Evolutionary conservation across 2,329 filamentous ascomycete genomes (phyloP), one percentile per base, ranked within the genome.

Genomic region (Fusarium graminum): DNA sequence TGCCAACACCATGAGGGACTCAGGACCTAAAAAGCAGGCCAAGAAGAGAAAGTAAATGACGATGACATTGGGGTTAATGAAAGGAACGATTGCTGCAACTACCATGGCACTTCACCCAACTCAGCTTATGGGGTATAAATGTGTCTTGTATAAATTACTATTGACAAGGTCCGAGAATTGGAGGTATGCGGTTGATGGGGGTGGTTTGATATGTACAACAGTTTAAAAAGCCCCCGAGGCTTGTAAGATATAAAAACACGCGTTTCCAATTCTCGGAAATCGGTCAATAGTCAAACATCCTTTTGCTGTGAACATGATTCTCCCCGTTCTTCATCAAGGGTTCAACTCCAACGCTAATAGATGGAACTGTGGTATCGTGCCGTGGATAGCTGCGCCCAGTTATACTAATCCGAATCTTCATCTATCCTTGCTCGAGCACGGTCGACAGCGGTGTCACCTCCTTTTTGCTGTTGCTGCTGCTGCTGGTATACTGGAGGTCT

Each of bases 371-470:
- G 52, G 28, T 63, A 60, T 66, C 55, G 49, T 44, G 29, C 50
- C 46, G 34, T 22, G 44, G 55, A 60, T 46, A 42, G 40, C 28
- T 45, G 25, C 19, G 38, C 17, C 49, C n/a, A 25, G 38, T 36
- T 22, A 38, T 46, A 30, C 78, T 83, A 87, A 68, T 88, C 84
- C 57, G 86, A 88, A 72, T 89, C 86, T 54, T 87, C 84, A 67
- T 88, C 81, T 71, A 88, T 86, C 45, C 81, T 83, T 50, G 86
- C 86, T 65, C 86, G 78, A 47, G 86, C 86, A 46, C 86, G 80
- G 70, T 88, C 86, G 47, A 88, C 83, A 14, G 84, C 86, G n/a
- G 86, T 88, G 68, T 88, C 76, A 6, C 86, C 86, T 2, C 79
- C 77, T 41, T 80, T 77, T 77, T 85, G 85, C 71, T 81, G 79